A percentile compares a stretch with the other conserved stretches of the same genome.
phyloP scores from a whole-genome alignment of 768 basidiomycete species.

The Favolaschia claudopus region DNA sequence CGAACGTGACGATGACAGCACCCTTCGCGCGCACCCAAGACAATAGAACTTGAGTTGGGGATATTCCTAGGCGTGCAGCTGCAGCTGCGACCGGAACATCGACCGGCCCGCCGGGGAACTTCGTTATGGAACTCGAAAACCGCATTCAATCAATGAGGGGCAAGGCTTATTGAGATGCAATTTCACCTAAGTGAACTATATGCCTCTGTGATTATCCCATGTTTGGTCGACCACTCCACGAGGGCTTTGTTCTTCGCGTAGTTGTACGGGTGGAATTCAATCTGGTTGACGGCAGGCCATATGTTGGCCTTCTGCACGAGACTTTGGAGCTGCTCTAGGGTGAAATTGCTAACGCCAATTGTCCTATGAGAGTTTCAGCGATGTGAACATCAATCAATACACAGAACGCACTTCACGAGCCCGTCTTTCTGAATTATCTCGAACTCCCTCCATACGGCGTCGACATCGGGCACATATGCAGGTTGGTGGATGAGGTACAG shows the following conservation, averaged over 20 bases:
- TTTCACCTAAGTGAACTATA: conserved; percentile 55
- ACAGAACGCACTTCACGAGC: conserved; percentile 27
- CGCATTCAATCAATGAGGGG: neutral
- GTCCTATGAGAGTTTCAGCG: conserved; percentile 43
- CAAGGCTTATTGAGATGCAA: neutral
- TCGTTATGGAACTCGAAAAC: conserved; percentile 45
- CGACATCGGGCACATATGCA: conserved; percentile 29
- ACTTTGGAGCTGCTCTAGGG: conserved; percentile 44
- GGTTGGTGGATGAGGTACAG: conserved; percentile 60
- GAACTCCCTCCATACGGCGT: conserved; percentile 48
- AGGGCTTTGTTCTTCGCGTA: conserved; percentile 48
- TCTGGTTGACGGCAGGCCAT: conserved; percentile 46
- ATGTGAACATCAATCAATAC: neutral
- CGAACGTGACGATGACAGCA: conserved; percentile 53
- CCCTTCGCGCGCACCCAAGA: conserved; percentile 58
- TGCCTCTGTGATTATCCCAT: conserved; percentile 56
- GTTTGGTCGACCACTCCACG: conserved; percentile 48
- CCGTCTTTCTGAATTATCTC: conserved; percentile 46
- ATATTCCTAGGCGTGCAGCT: conserved; percentile 48
- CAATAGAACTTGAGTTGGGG: conserved; percentile 57
- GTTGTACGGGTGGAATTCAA: conserved; percentile 60
- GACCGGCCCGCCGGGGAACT: conserved; percentile 53
- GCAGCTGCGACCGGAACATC: conserved; percentile 50
- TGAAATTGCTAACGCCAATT: conserved; percentile 66
- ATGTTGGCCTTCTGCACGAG: conserved; percentile 48